Base-by-base conservation (phyloP, 805 yeast species). In the Nakazawaea peltata region DNA sequence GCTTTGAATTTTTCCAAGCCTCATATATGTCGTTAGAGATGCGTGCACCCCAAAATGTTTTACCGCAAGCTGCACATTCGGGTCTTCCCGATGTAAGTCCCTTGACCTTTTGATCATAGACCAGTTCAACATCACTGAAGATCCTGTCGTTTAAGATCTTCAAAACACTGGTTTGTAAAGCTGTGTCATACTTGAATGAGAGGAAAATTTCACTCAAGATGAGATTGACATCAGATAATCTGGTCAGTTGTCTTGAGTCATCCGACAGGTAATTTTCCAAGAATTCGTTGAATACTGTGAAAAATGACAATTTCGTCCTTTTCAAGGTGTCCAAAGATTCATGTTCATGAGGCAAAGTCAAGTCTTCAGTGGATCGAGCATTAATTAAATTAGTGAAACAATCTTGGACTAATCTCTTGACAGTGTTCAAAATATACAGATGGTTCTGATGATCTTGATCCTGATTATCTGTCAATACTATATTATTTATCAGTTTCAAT, bases 11-110 rank as follows among this genome's bases (percentile, higher is more conserved):
- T 46, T 74, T 81, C 88, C 88, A 81, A 4, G 69, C 61, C 28
- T 65, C 63, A 35, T 71, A 70, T 26, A 69, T 63, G 7, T 57
- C 63, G 2, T 72, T 59, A 17, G 66, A 59, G 2, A 81, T 50
- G 2, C 74, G 73, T 2, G 71, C 53, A 0, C 96, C 95, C 77
- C 87, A 79, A 23, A 87, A 58, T 15, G 61, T 60, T 42, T 75
- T 76, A 1, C 85, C 88, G 54, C 97, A 88, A 0, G 80, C 71
- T 24, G 81, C 81, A 53, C 97, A 88, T 32, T 67, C 73, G 25
- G 66, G 61, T 19, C 61, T 59, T 19, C 57, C 59, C 1, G 65
- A 44, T 0, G 77, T 62, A 86, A 94, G 81, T 0, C 96, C 97
- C 25, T 59, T 53, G 1, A 63, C 44, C 16, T 69, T 60, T 23